Conservation (phyloP, 306 rosid species). For the Ormosia emarginata region DNA sequence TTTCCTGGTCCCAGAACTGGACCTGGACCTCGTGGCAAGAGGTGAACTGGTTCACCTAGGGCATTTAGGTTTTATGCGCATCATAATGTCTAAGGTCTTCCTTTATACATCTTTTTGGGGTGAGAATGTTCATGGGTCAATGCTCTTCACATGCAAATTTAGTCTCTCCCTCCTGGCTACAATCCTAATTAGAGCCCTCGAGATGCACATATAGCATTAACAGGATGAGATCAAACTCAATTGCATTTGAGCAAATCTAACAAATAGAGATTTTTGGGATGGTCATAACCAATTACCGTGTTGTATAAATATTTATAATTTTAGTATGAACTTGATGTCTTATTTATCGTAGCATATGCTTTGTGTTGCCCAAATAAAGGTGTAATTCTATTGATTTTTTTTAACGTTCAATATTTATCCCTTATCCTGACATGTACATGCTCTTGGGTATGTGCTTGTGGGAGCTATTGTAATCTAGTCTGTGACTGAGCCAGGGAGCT, state of each 20-base stretch:
- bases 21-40: slow-evolving; percentile 61
- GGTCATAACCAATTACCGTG: slow-evolving; percentile 17
- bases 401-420: not conserved
- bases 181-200: not conserved
- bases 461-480: not conserved
- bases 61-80: slow-evolving; percentile 15
- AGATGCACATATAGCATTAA: slow-evolving; percentile 24
- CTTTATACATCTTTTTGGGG: not conserved
- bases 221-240: slow-evolving; percentile 19
- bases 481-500: not conserved
- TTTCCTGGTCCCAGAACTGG: slow-evolving; percentile 77
- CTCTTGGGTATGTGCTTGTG: not conserved
- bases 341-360: not conserved
- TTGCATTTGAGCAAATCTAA: slow-evolving; percentile 27
- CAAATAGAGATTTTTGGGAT: slow-evolving; percentile 21
- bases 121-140: slow-evolving; percentile 1
- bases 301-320: slow-evolving; percentile 19
- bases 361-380: slow-evolving; percentile 1
- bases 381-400: not conserved
- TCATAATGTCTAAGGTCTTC: not conserved
- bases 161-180: slow-evolving; percentile 14
- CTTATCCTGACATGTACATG: not conserved
- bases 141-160: slow-evolving; percentile 17
- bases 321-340: not conserved
- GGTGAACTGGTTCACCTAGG: slow-evolving; percentile 41